phyloP scores from a whole-genome alignment of 441 rosid genomes.

The Populus hybrid region DNA sequence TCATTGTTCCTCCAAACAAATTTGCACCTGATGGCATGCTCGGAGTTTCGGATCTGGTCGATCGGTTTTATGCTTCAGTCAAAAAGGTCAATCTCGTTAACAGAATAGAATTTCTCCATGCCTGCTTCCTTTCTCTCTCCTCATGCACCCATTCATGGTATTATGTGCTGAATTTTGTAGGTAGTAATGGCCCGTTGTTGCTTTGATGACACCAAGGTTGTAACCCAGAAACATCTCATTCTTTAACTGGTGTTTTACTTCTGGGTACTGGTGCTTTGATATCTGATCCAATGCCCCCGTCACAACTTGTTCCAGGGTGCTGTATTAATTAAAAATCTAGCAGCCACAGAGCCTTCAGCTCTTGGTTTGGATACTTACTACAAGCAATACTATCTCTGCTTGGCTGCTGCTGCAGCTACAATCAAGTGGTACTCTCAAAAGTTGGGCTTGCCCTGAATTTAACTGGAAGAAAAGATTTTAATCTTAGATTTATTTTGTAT shows the following conservation, averaged over 20 bases:
- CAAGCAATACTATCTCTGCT: slow-evolving; percentile 95
- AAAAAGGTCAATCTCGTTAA: slow-evolving; percentile 58
- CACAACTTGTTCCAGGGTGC: slow-evolving; percentile 65
- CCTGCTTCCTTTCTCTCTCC: background rate
- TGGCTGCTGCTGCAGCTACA: slow-evolving; percentile 93
- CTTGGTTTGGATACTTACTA: slow-evolving; percentile 92
- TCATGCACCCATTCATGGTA: slow-evolving; percentile 11
- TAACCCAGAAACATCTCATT: slow-evolving; percentile 17
- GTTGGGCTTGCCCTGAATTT: slow-evolving; percentile 14
- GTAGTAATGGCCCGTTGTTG: slow-evolving; percentile 87
- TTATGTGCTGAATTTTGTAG: slow-evolving; percentile 37
- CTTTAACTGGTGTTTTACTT: slow-evolving; percentile 2
- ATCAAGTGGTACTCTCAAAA: slow-evolving; percentile 69
- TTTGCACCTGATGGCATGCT: slow-evolving; percentile 88
- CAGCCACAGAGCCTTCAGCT: slow-evolving; percentile 86
- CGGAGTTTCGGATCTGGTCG: slow-evolving; percentile 85
- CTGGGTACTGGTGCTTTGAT: slow-evolving; percentile 22
- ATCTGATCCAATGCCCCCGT: slow-evolving; percentile 19
- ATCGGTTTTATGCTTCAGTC: slow-evolving; percentile 54
- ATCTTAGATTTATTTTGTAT: slow-evolving; percentile 7
- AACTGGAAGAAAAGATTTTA: background rate
- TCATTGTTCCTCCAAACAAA: slow-evolving; percentile 85
- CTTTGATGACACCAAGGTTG: slow-evolving; percentile 97
- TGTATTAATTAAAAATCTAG: slow-evolving; percentile 69
- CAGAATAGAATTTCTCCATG: slow-evolving; percentile 2